phyloP scores from a whole-genome alignment of 2,329 filamentous ascomycete genomes.

The Sclerotinia sclerotiorum region DNA sequence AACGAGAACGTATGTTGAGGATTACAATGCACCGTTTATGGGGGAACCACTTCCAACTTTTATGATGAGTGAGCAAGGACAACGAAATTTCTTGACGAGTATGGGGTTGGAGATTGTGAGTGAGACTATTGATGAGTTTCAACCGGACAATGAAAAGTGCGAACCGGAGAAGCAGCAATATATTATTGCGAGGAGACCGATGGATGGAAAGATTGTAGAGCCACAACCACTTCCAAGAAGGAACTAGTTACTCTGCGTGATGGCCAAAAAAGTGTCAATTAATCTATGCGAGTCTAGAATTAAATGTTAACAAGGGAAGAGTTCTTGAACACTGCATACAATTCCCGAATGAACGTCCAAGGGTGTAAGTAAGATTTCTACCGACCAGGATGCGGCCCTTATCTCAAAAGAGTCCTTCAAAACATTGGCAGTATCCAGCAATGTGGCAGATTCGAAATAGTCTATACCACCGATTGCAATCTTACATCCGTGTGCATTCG shows the following conservation, averaged over 20 bases:
- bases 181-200: constrained; percentile 24
- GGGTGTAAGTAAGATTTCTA: no score
- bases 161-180: constrained; percentile 25
- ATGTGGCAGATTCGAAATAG: no score
- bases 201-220: constrained; percentile 1
- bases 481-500: no score
- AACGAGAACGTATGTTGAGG: constrained; percentile 32
- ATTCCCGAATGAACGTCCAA: no score
- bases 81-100: constrained; percentile 30
- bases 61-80: constrained; percentile 32
- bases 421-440: no score
- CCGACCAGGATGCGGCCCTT: no score
- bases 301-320: background rate
- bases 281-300: background rate
- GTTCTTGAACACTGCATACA: no score
- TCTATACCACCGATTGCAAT: no score
- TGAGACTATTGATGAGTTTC: constrained; percentile 31
- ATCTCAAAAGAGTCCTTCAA: no score
- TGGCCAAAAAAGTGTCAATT: background rate
- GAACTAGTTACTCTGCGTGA: background rate
- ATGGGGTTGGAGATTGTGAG: constrained; percentile 36
- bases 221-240: constrained; percentile 23
- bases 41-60: constrained; percentile 31
- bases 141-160: constrained; percentile 32
- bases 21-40: constrained; percentile 34